Evolutionary conservation across 306 rosid species (phyloP).

Genomic region (Prunus campanulata): DNA sequence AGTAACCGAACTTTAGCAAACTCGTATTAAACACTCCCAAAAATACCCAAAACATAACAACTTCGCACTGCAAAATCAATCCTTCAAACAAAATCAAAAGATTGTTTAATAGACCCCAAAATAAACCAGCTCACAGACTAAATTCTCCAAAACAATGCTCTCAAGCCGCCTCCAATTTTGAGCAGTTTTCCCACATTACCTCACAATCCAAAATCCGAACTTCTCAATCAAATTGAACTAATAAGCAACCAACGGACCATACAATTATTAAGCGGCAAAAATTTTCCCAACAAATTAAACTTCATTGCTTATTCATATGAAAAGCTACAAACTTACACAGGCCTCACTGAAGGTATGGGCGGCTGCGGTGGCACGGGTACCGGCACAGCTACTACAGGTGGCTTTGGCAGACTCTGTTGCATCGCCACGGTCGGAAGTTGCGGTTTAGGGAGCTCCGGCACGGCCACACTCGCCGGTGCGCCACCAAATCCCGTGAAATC

Average conservation of each 20-base stretch:
- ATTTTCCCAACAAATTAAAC: neutral
- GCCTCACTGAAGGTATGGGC: conserved; percentile 50
- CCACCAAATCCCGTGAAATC: conserved; percentile 76
- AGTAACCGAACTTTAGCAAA: conserved; percentile 14
- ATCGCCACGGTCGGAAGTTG: conserved; percentile 14
- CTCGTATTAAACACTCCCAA: neutral
- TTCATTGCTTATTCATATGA: neutral
- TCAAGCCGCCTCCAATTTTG: conserved; percentile 7
- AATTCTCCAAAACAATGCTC: conserved; percentile 1
- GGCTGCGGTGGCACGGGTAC: conserved; percentile 44
- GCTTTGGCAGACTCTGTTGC: conserved; percentile 9
- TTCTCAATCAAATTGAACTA: neutral
- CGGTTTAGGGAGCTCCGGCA: conserved; percentile 44
- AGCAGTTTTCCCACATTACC: conserved; percentile 1
- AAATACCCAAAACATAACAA: neutral
- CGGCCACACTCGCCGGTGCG: conserved; percentile 27
- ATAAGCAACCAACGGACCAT: neutral
- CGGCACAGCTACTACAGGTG: conserved; percentile 24
- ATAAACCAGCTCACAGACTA: conserved; percentile 8
- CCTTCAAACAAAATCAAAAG: conserved; percentile 11
- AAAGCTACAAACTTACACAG: conserved; percentile 58
- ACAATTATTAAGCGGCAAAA: conserved; percentile 9
- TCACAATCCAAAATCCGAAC: conserved; percentile 2
- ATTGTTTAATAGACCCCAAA: conserved; percentile 8
- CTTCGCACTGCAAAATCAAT: conserved; percentile 9